Percentiles rank a stretch among this genome's conserved stretches.
These are phyloP conservation scores for Neofusicoccum parvum DNA, from an alignment of 2,329 filamentous ascomycete species.

Conservation along the genomic window DNA sequence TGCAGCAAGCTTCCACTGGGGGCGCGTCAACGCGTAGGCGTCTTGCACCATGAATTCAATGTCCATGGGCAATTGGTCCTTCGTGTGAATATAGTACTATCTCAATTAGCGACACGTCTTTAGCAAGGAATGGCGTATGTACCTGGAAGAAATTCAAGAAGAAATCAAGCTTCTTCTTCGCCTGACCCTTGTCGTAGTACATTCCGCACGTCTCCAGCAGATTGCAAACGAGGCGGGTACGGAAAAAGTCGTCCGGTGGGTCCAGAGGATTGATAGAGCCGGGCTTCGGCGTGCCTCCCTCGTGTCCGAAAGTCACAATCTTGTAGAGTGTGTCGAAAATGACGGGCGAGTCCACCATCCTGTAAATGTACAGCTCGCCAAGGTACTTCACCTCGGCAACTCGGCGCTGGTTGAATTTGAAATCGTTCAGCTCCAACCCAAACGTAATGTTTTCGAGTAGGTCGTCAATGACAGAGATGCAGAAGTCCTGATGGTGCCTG, in stretches of 20 bases:
- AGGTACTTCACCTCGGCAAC: slow-evolving; percentile 96
- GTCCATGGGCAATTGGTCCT: slow-evolving; percentile 90
- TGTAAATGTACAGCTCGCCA: slow-evolving; percentile 95
- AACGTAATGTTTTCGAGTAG: slow-evolving; percentile 84
- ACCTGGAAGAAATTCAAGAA: slow-evolving; percentile 94
- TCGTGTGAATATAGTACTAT: slow-evolving; percentile 89
- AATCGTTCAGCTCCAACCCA: slow-evolving; percentile 93
- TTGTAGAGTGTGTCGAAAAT: slow-evolving; percentile 96
- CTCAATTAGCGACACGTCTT: slow-evolving; percentile 21
- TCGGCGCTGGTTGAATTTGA: slow-evolving; percentile 93
- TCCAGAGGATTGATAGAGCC: slow-evolving; percentile 79
- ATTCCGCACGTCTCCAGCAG: slow-evolving; percentile 93
- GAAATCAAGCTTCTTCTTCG: slow-evolving; percentile 97
- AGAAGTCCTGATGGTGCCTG: slow-evolving; percentile 88
- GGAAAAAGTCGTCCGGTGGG: slow-evolving; percentile 91
- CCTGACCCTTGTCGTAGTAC: slow-evolving; percentile 90
- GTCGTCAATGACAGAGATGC: slow-evolving; percentile 88
- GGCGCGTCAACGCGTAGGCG: slow-evolving; percentile 79
- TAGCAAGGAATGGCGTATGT: slow-evolving; percentile 23
- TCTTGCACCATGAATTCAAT: slow-evolving; percentile 97
- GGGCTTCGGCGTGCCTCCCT: slow-evolving; percentile 76
- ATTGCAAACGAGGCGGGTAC: slow-evolving; percentile 85
- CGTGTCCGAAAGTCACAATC: slow-evolving; percentile 89
- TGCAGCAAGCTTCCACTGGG: slow-evolving; percentile 87
- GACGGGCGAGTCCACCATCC: slow-evolving; percentile 91